These are phyloP conservation scores for Triticum timopheevii DNA, from an alignment of 176 grass and related monocot genomes.

Conservation along the genomic window DNA sequence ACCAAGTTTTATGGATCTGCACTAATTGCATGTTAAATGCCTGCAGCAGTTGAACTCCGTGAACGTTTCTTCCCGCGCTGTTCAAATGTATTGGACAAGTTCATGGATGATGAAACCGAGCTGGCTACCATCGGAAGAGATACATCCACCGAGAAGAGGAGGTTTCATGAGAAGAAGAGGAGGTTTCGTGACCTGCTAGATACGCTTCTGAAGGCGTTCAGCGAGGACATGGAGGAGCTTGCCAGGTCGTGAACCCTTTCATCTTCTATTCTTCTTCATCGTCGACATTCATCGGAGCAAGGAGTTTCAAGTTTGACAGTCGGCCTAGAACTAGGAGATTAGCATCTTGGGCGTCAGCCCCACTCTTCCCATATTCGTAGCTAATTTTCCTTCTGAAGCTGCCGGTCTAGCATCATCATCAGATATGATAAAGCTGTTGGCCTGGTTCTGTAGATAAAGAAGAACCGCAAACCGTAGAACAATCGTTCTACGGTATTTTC, in stretches of 20 bases:
- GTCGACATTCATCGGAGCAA: conserved; percentile 22
- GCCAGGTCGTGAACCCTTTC: conserved; percentile 30
- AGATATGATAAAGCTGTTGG: too few relatives aligned
- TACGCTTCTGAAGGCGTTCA: conserved; percentile 60
- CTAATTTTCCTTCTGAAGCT: too few relatives aligned
- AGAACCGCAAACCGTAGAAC: too few relatives aligned
- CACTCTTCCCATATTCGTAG: too few relatives aligned
- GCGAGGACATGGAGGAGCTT: conserved; percentile 74
- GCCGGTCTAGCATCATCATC: too few relatives aligned
- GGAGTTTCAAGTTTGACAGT: background rate
- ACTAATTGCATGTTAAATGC: conserved; percentile 19
- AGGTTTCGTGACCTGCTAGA: conserved; percentile 66
- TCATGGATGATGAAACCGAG: conserved; percentile 69
- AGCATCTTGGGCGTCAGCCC: too few relatives aligned
- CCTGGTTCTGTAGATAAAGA: too few relatives aligned
- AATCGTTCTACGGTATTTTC: too few relatives aligned
- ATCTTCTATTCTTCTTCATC: conserved; percentile 34
- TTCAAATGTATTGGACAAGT: conserved; percentile 54
- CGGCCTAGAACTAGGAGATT: too few relatives aligned
- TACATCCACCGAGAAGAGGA: background rate
- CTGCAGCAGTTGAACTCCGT: conserved; percentile 69
- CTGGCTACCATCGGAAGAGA: conserved; percentile 35
- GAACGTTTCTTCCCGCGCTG: conserved; percentile 81
- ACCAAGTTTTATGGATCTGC: background rate
- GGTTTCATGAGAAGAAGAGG: conserved; percentile 41